These are phyloP conservation scores for Camelina hispida DNA, from an alignment of 345 rosid genomes.

Conservation along the genomic window DNA sequence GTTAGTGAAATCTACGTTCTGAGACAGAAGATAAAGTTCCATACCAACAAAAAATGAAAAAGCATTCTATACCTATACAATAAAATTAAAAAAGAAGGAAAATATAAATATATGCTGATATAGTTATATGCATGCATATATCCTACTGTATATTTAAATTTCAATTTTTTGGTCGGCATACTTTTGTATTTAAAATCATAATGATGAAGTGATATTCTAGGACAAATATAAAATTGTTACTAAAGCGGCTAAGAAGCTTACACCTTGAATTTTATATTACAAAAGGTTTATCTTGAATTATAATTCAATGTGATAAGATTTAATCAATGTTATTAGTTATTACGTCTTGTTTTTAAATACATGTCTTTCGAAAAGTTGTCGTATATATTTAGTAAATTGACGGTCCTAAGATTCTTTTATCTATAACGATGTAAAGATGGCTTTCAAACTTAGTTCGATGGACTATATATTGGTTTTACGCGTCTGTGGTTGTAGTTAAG, in stretches of 20 bases:
- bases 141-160: not conserved
- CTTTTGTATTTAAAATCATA: slow-evolving; percentile 1
- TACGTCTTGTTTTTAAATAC: not conserved
- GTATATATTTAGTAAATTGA: not conserved
- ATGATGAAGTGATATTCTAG: not conserved
- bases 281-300: not conserved
- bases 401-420: not conserved
- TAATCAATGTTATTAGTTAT: not conserved
- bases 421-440: not conserved
- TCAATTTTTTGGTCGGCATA: not conserved
- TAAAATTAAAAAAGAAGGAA: not conserved
- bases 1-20: slow-evolving; percentile 30
- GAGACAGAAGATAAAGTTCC: slow-evolving; percentile 14
- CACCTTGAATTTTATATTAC: slow-evolving; percentile 10
- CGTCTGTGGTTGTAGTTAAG: not conserved
- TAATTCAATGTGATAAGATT: not conserved
- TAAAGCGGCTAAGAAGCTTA: slow-evolving; percentile 13
- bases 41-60: slow-evolving; percentile 24
- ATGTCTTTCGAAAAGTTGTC: not conserved
- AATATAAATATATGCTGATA: not conserved
- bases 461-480: not conserved
- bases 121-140: slow-evolving; percentile 1
- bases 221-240: not conserved
- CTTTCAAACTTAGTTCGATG: not conserved
- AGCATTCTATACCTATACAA: not conserved